Conservation (phyloP, 2,329 filamentous ascomycete genomes). For the Hirsutella rhossiliensis region DNA sequence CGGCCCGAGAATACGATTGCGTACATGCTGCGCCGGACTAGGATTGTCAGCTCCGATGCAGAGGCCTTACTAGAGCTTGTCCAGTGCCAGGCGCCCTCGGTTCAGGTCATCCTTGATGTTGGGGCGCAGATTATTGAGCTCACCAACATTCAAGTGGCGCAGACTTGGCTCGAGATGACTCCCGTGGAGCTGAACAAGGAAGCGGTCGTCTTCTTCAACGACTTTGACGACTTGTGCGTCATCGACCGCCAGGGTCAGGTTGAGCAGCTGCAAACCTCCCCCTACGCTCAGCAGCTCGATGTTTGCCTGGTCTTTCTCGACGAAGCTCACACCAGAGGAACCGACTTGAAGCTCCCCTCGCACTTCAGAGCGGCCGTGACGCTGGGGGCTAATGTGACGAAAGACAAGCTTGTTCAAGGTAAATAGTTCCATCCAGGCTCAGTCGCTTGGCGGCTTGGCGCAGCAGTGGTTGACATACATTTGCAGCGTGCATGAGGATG, state of each 20-base stretch:
- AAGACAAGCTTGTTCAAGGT: conserved; percentile 59
- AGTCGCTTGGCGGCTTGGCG: background rate
- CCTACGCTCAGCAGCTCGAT: conserved; percentile 42
- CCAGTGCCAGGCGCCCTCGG: conserved; percentile 9
- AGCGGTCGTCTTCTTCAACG: conserved; percentile 43
- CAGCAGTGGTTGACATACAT: background rate
- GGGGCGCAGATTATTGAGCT: conserved; percentile 58
- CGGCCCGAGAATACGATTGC: conserved; percentile 30
- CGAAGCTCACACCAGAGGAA: conserved; percentile 58
- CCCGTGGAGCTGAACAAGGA: conserved; percentile 1
- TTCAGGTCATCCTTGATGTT: conserved; percentile 51
- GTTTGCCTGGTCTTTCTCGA: conserved; percentile 55
- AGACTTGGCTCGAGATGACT: conserved; percentile 32
- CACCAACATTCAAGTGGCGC: conserved; percentile 40
- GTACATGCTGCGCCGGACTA: background rate
- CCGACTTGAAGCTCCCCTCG: conserved; percentile 47
- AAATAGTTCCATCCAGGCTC: conserved; percentile 8
- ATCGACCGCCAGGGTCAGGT: conserved; percentile 31
- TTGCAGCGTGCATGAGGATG: conserved; percentile 53
- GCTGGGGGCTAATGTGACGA: conserved; percentile 49
- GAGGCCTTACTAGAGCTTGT: conserved; percentile 28
- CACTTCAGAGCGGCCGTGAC: conserved; percentile 53
- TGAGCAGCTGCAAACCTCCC: conserved; percentile 42
- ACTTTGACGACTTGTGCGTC: conserved; percentile 39
- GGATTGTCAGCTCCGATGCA: background rate